Conservation (phyloP, 78 protist species). For the Dictyostelium purpureum region DNA sequence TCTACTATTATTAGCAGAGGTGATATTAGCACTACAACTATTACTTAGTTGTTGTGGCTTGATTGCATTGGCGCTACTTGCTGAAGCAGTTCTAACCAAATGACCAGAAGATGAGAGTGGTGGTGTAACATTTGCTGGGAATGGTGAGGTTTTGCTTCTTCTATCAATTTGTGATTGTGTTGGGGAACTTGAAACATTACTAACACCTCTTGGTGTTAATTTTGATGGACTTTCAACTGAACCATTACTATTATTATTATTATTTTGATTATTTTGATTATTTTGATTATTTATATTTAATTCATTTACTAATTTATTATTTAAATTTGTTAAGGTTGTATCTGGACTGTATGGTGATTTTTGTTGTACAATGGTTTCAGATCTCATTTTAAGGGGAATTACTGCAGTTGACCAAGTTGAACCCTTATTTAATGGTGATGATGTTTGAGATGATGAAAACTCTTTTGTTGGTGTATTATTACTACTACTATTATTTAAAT, state of each 20-base stretch:
- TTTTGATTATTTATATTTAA: not conserved
- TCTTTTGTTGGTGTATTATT: too few relatives aligned
- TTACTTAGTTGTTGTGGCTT: not conserved
- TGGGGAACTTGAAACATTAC: constrained; percentile 1
- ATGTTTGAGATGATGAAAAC: too few relatives aligned
- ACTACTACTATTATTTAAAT: too few relatives aligned
- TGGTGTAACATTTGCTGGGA: constrained; percentile 14
- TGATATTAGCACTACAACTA: not conserved
- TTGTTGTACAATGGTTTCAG: constrained; percentile 7
- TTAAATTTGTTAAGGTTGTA: not conserved
- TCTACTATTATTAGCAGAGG: not conserved
- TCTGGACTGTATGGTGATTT: not conserved
- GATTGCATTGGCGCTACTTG: constrained; percentile 18
- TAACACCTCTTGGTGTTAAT: not conserved
- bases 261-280: not conserved
- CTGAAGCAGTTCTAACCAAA: constrained; percentile 33
- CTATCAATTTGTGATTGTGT: constrained; percentile 5
- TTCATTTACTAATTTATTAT: not conserved
- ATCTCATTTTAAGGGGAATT: not conserved
- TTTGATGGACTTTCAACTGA: not conserved
- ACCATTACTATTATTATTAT: not conserved
- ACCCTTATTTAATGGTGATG: too few relatives aligned
- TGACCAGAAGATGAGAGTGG: constrained; percentile 7
- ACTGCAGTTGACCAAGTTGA: not conserved
- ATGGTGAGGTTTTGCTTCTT: constrained; percentile 48